phyloP scores from a whole-genome alignment of 495 filamentous ascomycete species.

The Penicillium lagena region DNA sequence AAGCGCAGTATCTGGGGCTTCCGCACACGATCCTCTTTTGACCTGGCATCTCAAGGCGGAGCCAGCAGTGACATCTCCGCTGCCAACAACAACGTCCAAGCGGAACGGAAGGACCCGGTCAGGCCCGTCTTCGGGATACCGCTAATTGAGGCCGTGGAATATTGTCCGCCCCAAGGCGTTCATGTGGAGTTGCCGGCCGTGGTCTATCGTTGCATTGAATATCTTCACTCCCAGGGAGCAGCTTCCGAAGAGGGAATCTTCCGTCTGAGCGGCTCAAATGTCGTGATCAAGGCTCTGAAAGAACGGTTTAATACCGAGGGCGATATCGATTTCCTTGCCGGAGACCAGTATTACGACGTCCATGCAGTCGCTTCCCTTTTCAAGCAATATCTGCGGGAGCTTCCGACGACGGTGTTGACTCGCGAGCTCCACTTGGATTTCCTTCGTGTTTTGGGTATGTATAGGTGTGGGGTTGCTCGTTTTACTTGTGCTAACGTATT shows the following conservation, averaged over 20 bases:
- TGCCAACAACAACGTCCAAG: constrained; percentile 31
- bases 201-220: constrained; percentile 94
- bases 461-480: background rate
- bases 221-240: constrained; percentile 78
- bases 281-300: constrained; percentile 83
- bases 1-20: constrained; percentile 96
- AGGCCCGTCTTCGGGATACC: constrained; percentile 82
- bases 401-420: constrained; percentile 86
- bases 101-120: constrained; percentile 49
- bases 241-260: constrained; percentile 91
- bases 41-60: constrained; percentile 40
- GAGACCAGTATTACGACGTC: constrained; percentile 86
- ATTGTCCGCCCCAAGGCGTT: constrained; percentile 64
- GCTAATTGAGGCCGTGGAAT: constrained; percentile 78
- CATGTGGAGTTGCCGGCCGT: constrained; percentile 80
- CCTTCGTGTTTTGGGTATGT: constrained; percentile 72
- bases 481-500: background rate
- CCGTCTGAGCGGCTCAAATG: constrained; percentile 87
- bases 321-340: constrained; percentile 80
- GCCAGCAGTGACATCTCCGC: constrained; percentile 30
- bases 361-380: constrained; percentile 92
- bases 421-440: constrained; percentile 88
- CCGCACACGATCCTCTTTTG: constrained; percentile 58
- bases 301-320: constrained; percentile 92
- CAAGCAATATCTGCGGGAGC: constrained; percentile 89